These are phyloP conservation scores for Saccharomyces hybrid DNA, from an alignment of 1,139 yeast species.

Conservation along the genomic window DNA sequence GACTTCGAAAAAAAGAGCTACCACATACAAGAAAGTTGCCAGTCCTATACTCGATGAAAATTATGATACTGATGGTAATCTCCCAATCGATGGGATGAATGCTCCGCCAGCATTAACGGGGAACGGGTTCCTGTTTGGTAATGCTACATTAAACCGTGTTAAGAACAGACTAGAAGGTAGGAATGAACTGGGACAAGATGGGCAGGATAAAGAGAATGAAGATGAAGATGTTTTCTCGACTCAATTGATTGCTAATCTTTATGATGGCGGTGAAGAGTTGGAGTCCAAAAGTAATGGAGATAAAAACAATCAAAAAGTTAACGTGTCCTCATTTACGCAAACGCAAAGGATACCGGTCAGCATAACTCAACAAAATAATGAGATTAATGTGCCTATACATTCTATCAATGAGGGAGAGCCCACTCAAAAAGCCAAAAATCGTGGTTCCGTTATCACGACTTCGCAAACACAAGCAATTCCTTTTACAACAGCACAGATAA, in stretches of 20 bases:
- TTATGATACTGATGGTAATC: constrained; percentile 2
- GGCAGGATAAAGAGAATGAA: constrained; percentile 7
- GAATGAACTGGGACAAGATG: constrained; percentile 6
- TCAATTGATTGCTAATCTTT: constrained; percentile 19
- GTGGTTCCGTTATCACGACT: neutral
- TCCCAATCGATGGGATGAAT: neutral
- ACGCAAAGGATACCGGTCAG: neutral
- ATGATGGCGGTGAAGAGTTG: constrained; percentile 23
- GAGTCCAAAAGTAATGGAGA: constrained; percentile 8
- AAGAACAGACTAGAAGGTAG: constrained; percentile 16
- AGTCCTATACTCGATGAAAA: constrained; percentile 5
- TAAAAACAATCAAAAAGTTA: neutral
- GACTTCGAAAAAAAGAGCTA: constrained; percentile 15
- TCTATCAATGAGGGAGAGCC: neutral
- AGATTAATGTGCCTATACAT: constrained; percentile 1
- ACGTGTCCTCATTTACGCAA: neutral
- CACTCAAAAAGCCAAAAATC: neutral
- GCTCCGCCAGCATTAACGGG: constrained; percentile 12
- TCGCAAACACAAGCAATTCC: neutral
- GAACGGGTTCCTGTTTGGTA: constrained; percentile 21
- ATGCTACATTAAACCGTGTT: constrained; percentile 16
- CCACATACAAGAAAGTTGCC: constrained; percentile 21
- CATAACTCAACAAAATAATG: neutral
- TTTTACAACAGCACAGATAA: neutral
- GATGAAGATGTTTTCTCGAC: constrained; percentile 6